phyloP scores from a whole-genome alignment of 2,329 filamentous ascomycete genomes.

The Penicillium freii region DNA sequence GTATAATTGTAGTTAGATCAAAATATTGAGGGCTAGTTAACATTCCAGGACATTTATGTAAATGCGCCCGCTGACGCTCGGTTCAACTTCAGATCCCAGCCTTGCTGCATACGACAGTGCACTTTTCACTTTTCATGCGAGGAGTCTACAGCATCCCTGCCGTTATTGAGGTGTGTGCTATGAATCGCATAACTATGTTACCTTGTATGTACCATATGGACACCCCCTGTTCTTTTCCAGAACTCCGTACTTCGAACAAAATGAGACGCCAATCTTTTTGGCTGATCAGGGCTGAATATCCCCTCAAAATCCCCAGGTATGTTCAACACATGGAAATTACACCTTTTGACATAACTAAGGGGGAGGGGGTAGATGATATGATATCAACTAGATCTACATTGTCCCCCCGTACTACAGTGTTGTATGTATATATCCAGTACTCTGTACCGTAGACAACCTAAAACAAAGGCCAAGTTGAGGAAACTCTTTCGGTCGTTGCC shows the following conservation, averaged over 20 bases:
- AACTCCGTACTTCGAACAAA: neutral
- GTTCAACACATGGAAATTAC: constrained; percentile 19
- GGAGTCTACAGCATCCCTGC: constrained; percentile 26
- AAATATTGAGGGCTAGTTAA: neutral
- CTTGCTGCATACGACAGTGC: constrained; percentile 16
- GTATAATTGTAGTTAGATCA: neutral
- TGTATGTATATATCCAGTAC: neutral
- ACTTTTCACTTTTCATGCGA: constrained; percentile 18
- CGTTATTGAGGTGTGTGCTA: constrained; percentile 6
- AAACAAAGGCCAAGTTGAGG: constrained; percentile 1
- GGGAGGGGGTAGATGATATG: constrained; percentile 15
- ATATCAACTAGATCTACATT: constrained; percentile 10
- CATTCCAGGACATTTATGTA: constrained; percentile 10
- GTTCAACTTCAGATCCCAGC: constrained; percentile 19
- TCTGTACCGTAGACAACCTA: neutral
- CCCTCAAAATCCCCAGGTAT: constrained; percentile 12
- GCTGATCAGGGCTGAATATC: neutral
- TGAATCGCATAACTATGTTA: neutral
- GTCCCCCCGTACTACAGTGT: neutral
- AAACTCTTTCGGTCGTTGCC: constrained; percentile 14
- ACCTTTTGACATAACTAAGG: constrained; percentile 8
- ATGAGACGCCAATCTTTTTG: neutral
- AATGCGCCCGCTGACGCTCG: constrained; percentile 16
- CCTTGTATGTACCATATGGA: neutral
- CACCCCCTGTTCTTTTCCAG: neutral